Conservation (phyloP, 139 green algal genomes). For the Tetradesmus lagerheimii region DNA sequence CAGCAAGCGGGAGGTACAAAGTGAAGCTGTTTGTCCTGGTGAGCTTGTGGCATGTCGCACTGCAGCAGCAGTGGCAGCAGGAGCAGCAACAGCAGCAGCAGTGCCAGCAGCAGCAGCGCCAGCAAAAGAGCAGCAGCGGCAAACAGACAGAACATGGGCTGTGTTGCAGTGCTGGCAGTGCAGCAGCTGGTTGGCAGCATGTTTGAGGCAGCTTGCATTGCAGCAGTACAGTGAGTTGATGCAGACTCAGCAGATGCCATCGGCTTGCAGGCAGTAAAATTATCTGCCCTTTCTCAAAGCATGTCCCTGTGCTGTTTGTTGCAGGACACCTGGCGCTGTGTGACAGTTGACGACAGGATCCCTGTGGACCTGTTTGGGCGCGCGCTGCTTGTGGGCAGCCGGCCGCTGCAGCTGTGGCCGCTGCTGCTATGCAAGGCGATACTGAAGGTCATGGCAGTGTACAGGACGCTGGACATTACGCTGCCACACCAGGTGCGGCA, state of each 20-base stretch:
- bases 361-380: slow-evolving; percentile 84
- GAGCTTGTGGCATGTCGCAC: neutral
- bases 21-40: slow-evolving; percentile 80
- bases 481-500: slow-evolving; percentile 64
- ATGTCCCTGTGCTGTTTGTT: neutral
- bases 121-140: neutral
- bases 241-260: too few relatives aligned
- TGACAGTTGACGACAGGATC: slow-evolving; percentile 85
- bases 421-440: slow-evolving; percentile 85
- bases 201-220: neutral
- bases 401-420: slow-evolving; percentile 84
- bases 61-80: neutral
- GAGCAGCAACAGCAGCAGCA: neutral
- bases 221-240: too few relatives aligned
- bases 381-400: slow-evolving; percentile 70
- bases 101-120: neutral
- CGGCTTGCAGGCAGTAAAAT: too few relatives aligned
- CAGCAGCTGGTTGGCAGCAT: neutral
- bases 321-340: slow-evolving; percentile 75
- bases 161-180: neutral
- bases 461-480: slow-evolving; percentile 58
- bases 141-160: neutral
- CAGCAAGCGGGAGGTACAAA: slow-evolving; percentile 69
- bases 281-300: too few relatives aligned
- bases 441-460: slow-evolving; percentile 77